Conservation (phyloP, 2,329 filamentous ascomycete genomes). For the Pseudogymnoascus sp. region DNA sequence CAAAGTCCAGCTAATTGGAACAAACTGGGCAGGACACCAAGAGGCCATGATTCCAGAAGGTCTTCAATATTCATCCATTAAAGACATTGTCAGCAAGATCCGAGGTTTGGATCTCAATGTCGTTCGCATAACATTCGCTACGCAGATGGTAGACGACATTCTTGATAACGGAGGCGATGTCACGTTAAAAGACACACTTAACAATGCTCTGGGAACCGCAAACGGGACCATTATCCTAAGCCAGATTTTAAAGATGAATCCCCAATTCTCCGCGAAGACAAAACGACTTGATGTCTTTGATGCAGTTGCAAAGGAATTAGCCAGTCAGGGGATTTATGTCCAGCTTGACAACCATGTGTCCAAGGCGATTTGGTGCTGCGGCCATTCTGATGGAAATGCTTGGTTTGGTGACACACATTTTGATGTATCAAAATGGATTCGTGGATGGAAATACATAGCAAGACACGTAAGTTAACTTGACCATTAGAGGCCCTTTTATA, state of each 20-base stretch:
- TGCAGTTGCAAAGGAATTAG: conserved; percentile 49
- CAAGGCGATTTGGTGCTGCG: conserved; percentile 50
- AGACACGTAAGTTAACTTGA: conserved; percentile 38
- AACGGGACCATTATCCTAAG: conserved; percentile 45
- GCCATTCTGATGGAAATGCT: conserved; percentile 43
- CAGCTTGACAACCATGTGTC: conserved; percentile 56
- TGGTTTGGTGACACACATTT: conserved; percentile 57
- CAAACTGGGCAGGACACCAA: conserved; percentile 53
- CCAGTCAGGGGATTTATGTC: conserved; percentile 46
- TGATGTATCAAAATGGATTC: conserved; percentile 48
- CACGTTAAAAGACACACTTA: conserved; percentile 38
- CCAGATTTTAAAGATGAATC: conserved; percentile 48
- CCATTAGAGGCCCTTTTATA: background rate
- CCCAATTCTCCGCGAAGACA: conserved; percentile 43
- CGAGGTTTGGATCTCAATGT: conserved; percentile 54
- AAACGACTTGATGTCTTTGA: conserved; percentile 52
- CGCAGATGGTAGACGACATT: conserved; percentile 54
- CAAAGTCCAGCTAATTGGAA: conserved; percentile 43
- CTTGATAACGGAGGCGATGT: conserved; percentile 42
- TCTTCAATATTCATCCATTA: conserved; percentile 51
- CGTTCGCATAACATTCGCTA: conserved; percentile 54
- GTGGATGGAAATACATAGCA: conserved; percentile 52
- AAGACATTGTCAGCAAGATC: conserved; percentile 44
- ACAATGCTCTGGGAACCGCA: conserved; percentile 37
- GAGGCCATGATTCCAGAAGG: conserved; percentile 59